Evolutionary conservation across 805 yeast genomes (phyloP).

Genomic region (Pichia scutulata): DNA sequence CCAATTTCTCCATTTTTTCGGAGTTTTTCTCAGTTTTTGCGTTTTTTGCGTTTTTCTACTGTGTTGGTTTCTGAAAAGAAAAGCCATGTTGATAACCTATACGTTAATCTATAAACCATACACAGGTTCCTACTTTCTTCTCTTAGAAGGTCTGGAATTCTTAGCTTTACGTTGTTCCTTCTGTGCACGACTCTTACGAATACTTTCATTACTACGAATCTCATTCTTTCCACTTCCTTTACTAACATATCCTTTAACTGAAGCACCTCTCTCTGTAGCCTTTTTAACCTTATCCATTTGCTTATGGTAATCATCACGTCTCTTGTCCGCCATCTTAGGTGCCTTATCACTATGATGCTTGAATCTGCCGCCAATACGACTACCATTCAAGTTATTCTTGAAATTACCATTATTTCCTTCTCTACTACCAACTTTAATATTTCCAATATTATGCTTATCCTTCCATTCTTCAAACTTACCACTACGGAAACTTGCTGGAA

Average conservation of each 20-base stretch:
- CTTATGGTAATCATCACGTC: conserved; percentile 74
- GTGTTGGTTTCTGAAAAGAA: too few relatives aligned
- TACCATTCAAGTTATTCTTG: conserved; percentile 30
- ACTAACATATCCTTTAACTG: conserved; percentile 55
- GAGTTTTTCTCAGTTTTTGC: too few relatives aligned
- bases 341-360: conserved; percentile 70
- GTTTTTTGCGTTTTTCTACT: too few relatives aligned
- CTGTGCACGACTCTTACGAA: conserved; percentile 64
- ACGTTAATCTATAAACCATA: too few relatives aligned
- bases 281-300: conserved; percentile 77
- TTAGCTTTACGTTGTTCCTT: conserved; percentile 73
- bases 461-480: conserved; percentile 95
- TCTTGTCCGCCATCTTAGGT: conserved; percentile 87
- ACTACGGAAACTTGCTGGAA: conserved; percentile 85
- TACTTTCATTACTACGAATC: conserved; percentile 60
- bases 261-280: conserved; percentile 69
- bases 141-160: conserved; percentile 70
- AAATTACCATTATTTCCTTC: conserved; percentile 21
- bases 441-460: conserved; percentile 51
- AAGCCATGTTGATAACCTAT: too few relatives aligned
- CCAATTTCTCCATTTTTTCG: not conserved
- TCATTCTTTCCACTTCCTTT: conserved; percentile 47
- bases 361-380: conserved; percentile 42
- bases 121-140: conserved; percentile 16
- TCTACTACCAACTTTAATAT: conserved; percentile 39